A percentile compares a stretch with the other conserved stretches of the same genome.
Evolutionary conservation across 2,329 filamentous ascomycete species (phyloP).

Genomic region (Akanthomyces uredinophilus): DNA sequence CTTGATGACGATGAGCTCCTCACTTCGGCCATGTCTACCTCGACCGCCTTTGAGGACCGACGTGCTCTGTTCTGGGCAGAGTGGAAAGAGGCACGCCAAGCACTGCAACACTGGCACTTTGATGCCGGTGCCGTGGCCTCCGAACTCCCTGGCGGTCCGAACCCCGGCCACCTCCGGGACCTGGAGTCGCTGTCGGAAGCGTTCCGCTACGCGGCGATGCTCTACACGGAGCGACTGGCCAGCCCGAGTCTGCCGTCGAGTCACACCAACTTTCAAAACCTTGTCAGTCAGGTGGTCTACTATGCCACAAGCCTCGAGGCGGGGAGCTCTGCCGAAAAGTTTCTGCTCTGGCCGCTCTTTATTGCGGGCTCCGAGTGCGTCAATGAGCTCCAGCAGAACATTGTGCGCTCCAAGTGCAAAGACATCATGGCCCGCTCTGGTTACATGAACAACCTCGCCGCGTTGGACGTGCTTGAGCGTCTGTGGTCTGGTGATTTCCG

Average conservation of each 20-base stretch:
- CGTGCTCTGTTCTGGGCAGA: slow-evolving; percentile 73
- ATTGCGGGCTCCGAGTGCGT: slow-evolving; percentile 86
- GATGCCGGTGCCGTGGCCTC: slow-evolving; percentile 48
- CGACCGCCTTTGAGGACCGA: slow-evolving; percentile 51
- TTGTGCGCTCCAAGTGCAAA: slow-evolving; percentile 73
- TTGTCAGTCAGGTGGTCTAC: slow-evolving; percentile 76
- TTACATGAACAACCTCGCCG: slow-evolving; percentile 89
- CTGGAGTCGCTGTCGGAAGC: slow-evolving; percentile 80
- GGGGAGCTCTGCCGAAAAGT: slow-evolving; percentile 72
- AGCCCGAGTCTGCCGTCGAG: slow-evolving; percentile 68
- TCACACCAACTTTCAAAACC: slow-evolving; percentile 73
- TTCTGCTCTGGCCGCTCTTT: slow-evolving; percentile 89
- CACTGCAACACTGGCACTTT: slow-evolving; percentile 78
- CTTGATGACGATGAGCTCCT: slow-evolving; percentile 51
- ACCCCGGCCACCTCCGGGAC: slow-evolving; percentile 62
- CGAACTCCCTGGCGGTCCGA: slow-evolving; percentile 45
- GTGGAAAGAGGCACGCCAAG: slow-evolving; percentile 74
- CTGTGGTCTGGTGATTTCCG: slow-evolving; percentile 62
- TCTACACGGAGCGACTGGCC: slow-evolving; percentile 85
- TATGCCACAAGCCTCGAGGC: slow-evolving; percentile 76
- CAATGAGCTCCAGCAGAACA: slow-evolving; percentile 69
- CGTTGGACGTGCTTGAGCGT: slow-evolving; percentile 77
- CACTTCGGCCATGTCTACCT: slow-evolving; percentile 35
- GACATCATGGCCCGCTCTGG: slow-evolving; percentile 86
- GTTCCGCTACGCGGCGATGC: slow-evolving; percentile 81